Evolutionary conservation across 2,329 filamentous ascomycete species (phyloP).

Genomic region (Trichocomaceae sp.): DNA sequence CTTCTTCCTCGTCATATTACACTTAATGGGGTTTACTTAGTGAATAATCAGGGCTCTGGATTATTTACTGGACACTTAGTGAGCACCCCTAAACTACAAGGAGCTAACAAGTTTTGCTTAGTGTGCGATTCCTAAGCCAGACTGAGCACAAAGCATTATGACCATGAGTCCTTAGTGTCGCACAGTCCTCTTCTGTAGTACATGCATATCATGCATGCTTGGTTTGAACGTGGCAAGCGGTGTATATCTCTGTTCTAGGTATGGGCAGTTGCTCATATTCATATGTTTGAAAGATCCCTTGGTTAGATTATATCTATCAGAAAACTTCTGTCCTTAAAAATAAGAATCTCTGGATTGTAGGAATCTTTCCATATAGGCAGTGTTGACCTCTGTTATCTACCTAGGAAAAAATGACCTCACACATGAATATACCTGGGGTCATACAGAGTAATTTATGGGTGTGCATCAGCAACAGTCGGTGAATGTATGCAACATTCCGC

Average conservation of each 20-base stretch:
- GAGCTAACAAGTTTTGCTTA: no score
- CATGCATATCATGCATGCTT: neutral
- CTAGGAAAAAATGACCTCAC: constrained; percentile 6
- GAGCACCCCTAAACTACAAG: no score
- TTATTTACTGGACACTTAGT: no score
- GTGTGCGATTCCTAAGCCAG: no score
- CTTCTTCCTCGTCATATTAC: no score
- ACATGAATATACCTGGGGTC: neutral
- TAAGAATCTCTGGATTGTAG: neutral
- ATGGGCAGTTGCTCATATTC: no score
- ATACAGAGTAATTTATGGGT: neutral
- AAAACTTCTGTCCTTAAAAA: no score
- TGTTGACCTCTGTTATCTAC: neutral
- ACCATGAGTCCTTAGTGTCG: no score
- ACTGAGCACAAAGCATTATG: no score
- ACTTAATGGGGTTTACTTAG: no score
- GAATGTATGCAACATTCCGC: constrained; percentile 1
- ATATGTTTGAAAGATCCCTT: neutral
- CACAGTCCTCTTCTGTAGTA: neutral
- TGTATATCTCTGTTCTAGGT: neutral
- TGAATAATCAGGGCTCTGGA: no score
- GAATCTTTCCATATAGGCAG: neutral
- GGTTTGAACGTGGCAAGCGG: neutral
- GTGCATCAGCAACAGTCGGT: neutral
- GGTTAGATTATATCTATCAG: neutral